Base-by-base conservation (phyloP, 805 yeast genomes). In the Candida maesae region DNA sequence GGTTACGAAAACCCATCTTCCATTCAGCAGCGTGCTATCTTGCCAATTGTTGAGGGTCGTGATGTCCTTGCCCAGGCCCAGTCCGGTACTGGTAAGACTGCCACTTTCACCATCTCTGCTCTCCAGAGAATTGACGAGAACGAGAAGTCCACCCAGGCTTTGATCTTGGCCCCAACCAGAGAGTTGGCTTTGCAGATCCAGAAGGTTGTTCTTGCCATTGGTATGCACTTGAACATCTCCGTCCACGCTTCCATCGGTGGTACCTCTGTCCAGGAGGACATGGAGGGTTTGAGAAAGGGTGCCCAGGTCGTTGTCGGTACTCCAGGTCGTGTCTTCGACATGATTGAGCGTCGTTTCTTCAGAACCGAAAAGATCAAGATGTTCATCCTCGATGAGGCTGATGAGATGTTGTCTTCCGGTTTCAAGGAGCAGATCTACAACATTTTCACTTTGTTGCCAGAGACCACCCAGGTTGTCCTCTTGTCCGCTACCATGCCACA, bases 181-280 rank as follows among this genome's bases (percentile, higher is more conserved):
- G 99, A 91, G 74, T 78, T 93, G 66, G 98, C 98, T 36, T 73
- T 81, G 55, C 99, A 93, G 76, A 93, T 93, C 65, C 95, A 88
- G 71, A 86, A 82, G 64, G 99, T 93, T 55, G 87, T 91, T 39
- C 74, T 81, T 63, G 84, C 90, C 55, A 76, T 93, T 55, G 97
- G 98, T 52, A 79, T 80, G 67, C 87, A 85, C 74, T 80, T 93
- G 83, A 82, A 87, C 60, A 78, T 91, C 47, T 79, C 83, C 51
- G 90, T 93, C 58, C 97, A 93, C 65, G 96, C 98, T 40, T 91
- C 95, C 68, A 87, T 93, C 60, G 99, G 99, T 68, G 99, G 99
- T 65, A 91, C 95, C 48, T 78, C 87, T 46, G 77, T 88, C 64
- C 80, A 81, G 47, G 93, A 89, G 52, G 99, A 93, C 71, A 74